phyloP scores from a whole-genome alignment of 768 basidiomycete genomes.

The Ephemerocybe angulata region DNA sequence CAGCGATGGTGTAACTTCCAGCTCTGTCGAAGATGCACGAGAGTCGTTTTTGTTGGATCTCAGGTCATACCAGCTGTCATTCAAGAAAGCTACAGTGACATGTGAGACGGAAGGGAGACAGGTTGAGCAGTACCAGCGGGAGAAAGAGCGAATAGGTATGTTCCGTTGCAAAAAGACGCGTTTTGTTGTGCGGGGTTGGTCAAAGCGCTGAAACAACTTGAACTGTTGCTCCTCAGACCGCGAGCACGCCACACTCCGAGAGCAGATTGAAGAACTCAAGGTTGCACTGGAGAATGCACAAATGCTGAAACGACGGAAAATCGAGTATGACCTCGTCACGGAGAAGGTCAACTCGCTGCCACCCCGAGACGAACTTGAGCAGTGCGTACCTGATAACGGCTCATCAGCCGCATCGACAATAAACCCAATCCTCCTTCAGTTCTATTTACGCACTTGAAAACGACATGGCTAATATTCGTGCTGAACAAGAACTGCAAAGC shows the following conservation, averaged over 20 bases:
- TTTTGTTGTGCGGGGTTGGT: too few relatives aligned
- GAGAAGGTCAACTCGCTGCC: conserved; percentile 81
- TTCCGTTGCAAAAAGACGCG: too few relatives aligned
- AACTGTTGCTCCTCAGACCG: conserved; percentile 52
- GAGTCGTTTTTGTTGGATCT: conserved; percentile 79
- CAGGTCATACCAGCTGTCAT: conserved; percentile 65
- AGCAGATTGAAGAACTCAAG: conserved; percentile 78
- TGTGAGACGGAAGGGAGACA: conserved; percentile 84
- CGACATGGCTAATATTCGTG: conserved; percentile 70
- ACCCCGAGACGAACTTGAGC: conserved; percentile 69
- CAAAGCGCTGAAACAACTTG: background rate
- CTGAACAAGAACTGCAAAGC: conserved; percentile 72
- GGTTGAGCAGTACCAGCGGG: conserved; percentile 78
- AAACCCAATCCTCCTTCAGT: conserved; percentile 32
- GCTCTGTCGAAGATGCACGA: conserved; percentile 60
- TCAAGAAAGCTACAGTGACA: conserved; percentile 79
- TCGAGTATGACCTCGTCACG: conserved; percentile 81
- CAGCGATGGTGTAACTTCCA: too few relatives aligned
- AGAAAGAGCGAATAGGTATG: conserved; percentile 69
- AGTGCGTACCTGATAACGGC: conserved; percentile 44
- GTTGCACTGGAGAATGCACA: conserved; percentile 75
- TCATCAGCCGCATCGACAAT: background rate
- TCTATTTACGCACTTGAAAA: conserved; percentile 67
- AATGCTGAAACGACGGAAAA: conserved; percentile 68
- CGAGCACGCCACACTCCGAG: conserved; percentile 63